Conservation (phyloP, 2,329 filamentous ascomycete species). For the Beauveria caledonica region DNA sequence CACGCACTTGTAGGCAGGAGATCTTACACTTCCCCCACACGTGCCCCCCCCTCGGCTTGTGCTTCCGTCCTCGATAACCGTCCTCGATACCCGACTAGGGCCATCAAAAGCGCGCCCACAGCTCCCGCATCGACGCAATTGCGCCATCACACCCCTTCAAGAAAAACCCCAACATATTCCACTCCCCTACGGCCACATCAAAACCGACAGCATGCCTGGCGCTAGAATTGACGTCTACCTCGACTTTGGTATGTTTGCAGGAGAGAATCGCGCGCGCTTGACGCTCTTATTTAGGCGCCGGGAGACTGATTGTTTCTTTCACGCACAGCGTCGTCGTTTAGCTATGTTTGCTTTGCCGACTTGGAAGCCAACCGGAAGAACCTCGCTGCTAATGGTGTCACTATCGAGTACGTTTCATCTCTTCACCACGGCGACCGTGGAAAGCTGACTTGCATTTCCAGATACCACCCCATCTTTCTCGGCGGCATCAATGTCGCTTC, state of each 20-base stretch:
- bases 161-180: not conserved
- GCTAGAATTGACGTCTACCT: constrained; percentile 58
- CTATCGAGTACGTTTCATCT: constrained; percentile 50
- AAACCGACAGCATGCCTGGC: constrained; percentile 40
- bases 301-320: not conserved
- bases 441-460: constrained; percentile 23
- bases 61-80: not conserved
- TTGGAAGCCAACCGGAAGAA: constrained; percentile 46
- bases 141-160: not conserved
- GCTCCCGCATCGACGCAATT: not conserved
- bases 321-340: constrained; percentile 53
- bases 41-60: not conserved
- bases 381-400: constrained; percentile 50
- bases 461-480: constrained; percentile 64
- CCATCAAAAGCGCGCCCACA: not conserved
- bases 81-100: not conserved
- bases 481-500: constrained; percentile 55
- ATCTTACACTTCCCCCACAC: no score
- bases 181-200: not conserved
- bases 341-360: constrained; percentile 49
- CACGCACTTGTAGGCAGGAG: no score
- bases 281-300: not conserved
- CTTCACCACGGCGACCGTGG: not conserved
- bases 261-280: constrained; percentile 3
- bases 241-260: constrained; percentile 49